phyloP scores from a whole-genome alignment of 768 basidiomycete genomes.

The Boletellus ananiceps region DNA sequence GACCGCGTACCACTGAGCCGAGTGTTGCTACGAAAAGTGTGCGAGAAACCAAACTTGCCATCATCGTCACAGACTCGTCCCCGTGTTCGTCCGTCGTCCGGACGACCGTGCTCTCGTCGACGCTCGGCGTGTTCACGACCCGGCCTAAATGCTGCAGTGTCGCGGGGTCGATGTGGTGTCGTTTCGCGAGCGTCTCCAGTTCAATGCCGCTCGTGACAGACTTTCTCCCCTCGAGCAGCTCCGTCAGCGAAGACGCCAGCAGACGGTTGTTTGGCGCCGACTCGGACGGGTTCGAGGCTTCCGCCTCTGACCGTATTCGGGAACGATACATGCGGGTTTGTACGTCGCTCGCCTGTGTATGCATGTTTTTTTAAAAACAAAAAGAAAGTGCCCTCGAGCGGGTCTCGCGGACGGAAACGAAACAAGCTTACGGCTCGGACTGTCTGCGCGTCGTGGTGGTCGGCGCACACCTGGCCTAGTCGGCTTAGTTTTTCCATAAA shows the following conservation, averaged over 20 bases:
- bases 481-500: slow-evolving; percentile 59
- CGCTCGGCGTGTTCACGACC: slow-evolving; percentile 62
- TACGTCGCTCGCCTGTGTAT: slow-evolving; percentile 23
- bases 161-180: slow-evolving; percentile 51
- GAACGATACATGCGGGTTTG: slow-evolving; percentile 46
- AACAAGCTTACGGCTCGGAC: slow-evolving; percentile 42
- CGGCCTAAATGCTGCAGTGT: slow-evolving; percentile 49
- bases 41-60: slow-evolving; percentile 35
- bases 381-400: not conserved
- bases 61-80: slow-evolving; percentile 47
- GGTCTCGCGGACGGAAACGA: not conserved
- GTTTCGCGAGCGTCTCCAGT: slow-evolving; percentile 46
- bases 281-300: slow-evolving; percentile 40
- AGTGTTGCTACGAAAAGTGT: not conserved
- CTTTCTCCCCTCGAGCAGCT: slow-evolving; percentile 64
- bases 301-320: slow-evolving; percentile 50
- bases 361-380: no score
- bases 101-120: slow-evolving; percentile 43
- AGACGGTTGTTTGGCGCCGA: slow-evolving; percentile 55
- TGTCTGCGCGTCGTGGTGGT: slow-evolving; percentile 51
- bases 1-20: not conserved
- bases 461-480: slow-evolving; percentile 67
- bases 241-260: slow-evolving; percentile 46
- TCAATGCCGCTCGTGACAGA: slow-evolving; percentile 36
- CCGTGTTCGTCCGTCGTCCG: slow-evolving; percentile 50